Base-by-base conservation (phyloP, 768 basidiomycete genomes). In the Tricholoma hemisulphureum region DNA sequence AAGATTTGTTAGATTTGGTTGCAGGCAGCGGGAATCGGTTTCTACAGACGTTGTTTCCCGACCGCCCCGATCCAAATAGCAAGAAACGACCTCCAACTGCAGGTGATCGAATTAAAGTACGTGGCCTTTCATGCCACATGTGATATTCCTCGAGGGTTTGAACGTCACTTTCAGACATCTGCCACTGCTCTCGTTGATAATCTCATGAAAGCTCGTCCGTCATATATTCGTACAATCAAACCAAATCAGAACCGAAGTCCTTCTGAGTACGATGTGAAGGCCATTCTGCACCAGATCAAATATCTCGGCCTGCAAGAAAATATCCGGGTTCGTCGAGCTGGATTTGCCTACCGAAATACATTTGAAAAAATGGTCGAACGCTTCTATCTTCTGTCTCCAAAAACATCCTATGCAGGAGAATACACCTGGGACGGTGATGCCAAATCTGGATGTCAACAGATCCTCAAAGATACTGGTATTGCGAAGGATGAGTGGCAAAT, bases 281-380 rank as follows among this genome's bases (percentile, higher is more conserved):
- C 94, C 11, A 91, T 99, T 58, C 79, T 99, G 41, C 97, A 99
- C 76, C 97, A 99, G 74, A 94, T 99, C 79, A 98, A 99, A 72
- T 99, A 99, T 71, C 88, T 99, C 39, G 97, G 97, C 68, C 75
- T 99, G 56, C 94, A 99, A 71, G 97, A 99, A 73, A 99, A 99
- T 68, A 98, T 99, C 54, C 87, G 97, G 48, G 95, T 99, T 41
- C 88, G 97, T 55, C 84, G 97, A 58, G 97, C 97, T 21, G 97
- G 97, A 49, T 99, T 99, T 69, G 97, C 97, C 0, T 99, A 99
- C 72, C 78, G 97, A 58, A 98, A 98, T 65, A 95, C 96, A 1
- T 99, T 99, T 67, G 93, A 96, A 73, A 98, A 98, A 79, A 94
- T 99, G 92, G 92, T 99, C 35, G 95, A 98, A 71, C 83, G 97